Base-by-base conservation (phyloP, 805 yeast species). In the Sugiyamaella smithiae region DNA sequence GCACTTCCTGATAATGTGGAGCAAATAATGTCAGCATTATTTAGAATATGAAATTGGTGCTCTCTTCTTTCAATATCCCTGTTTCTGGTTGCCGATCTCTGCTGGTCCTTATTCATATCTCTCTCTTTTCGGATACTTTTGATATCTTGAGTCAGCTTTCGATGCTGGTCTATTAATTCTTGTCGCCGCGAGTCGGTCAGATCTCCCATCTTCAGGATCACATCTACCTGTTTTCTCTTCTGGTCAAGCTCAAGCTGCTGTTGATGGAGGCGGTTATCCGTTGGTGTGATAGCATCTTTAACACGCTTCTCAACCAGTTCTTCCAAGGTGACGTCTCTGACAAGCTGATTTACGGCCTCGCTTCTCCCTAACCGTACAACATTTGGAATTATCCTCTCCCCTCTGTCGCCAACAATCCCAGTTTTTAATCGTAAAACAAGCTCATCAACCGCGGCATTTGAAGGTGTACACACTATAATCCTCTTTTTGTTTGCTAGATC, bases 371-470 rank as follows among this genome's bases (percentile, higher is more conserved):
- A 69, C 58, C 99, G 79, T 9, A 93, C 95, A 8, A 93, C 75
- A 22, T 74, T 75, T 0, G 96, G 95, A 1, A 65, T 64, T 52
- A 80, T 76, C 1, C 61, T 53, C 29, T 68, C 64, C 17, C 82
- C 68, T 55, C 77, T 73, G 23, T 42, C 31, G 17, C 58, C 45
- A 37, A 67, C 66, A 1, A 90, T 81, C 4, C 97, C 97, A 16
- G 71, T 73, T 56, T 84, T 81, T 51, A 93, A 70, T 63, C 99
- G 83, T 16, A 89, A 59, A 11, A 89, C 93, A 52, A 93, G 73
- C 63, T 95, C 99, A 68, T 93, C 99, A 2, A 93, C 97, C 11
- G 99, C 99, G 0, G 99, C 99, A 70, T 93, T 93, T 64, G 97
- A 88, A 2, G 99, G 99, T 1, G 99, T 98, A 76, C 99, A 95